phyloP scores from a whole-genome alignment of 176 grass and related monocot genomes.

The Cenchrus americanus region DNA sequence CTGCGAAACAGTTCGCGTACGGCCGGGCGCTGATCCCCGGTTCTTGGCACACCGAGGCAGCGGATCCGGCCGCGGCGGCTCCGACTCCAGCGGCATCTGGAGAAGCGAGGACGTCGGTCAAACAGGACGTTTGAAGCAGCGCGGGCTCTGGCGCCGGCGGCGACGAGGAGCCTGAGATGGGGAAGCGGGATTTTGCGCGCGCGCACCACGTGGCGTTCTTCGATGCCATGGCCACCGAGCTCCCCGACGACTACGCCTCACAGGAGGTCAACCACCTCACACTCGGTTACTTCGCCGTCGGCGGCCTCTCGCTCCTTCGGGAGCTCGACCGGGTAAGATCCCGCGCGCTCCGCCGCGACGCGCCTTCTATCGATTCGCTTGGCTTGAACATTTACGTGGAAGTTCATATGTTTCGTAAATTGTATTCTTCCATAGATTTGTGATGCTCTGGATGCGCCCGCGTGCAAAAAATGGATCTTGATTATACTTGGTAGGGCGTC shows the following conservation, averaged over 20 bases:
- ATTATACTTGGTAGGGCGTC: not conserved
- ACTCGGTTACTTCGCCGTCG: conserved; percentile 85
- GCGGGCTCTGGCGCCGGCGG: not conserved
- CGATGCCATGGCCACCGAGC: conserved; percentile 45
- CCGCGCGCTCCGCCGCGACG: not conserved
- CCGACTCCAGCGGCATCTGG: not conserved
- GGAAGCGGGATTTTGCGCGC: conserved; percentile 29
- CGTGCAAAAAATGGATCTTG: conserved; percentile 30
- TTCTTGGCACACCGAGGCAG: not conserved
- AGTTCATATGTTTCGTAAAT: not conserved
- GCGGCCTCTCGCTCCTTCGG: conserved; percentile 66
- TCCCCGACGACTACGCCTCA: conserved; percentile 58
- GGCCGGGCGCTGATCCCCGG: not conserved
- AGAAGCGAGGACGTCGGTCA: not conserved
- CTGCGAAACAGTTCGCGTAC: no score
- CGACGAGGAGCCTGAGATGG: conserved; percentile 16
- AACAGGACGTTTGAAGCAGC: not conserved
- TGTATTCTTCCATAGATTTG: not conserved
- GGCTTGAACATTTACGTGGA: not conserved
- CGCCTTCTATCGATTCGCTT: not conserved
- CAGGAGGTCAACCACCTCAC: conserved; percentile 93
- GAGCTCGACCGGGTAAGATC: conserved; percentile 65
- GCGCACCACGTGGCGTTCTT: conserved; percentile 54
- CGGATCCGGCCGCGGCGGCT: not conserved
- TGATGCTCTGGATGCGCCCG: not conserved